phyloP scores from a whole-genome alignment of 768 basidiomycete genomes.

The Mycena venus region DNA sequence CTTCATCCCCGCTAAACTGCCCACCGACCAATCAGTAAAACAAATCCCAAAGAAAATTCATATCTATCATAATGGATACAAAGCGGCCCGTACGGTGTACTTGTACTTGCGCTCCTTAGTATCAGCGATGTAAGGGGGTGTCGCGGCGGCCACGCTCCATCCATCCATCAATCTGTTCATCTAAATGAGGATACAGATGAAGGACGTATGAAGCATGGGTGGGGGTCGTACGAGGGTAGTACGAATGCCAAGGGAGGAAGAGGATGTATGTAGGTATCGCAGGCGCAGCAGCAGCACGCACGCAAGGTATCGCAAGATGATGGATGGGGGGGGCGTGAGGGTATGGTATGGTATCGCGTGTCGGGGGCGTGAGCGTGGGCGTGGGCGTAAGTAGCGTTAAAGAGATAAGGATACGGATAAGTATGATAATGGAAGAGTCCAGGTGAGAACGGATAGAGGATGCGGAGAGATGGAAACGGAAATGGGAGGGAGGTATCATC shows the following conservation, averaged over 20 bases:
- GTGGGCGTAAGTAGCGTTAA: neutral
- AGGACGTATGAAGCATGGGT: neutral
- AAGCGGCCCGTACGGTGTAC: neutral
- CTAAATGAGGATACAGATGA: too few species aligned
- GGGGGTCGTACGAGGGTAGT: neutral
- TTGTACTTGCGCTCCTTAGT: neutral
- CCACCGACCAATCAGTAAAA: neutral
- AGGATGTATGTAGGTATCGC: constrained; percentile 18
- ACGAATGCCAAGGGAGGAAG: neutral
- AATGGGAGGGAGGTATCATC: constrained; percentile 28
- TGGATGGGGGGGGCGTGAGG: constrained; percentile 11
- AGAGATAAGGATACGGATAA: constrained; percentile 33
- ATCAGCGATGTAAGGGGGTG: neutral
- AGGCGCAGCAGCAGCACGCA: constrained; percentile 9
- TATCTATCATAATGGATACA: constrained; percentile 23
- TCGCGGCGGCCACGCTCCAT: neutral
- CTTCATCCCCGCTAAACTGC: too few species aligned
- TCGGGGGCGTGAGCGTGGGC: neutral
- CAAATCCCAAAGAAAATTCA: constrained; percentile 18
- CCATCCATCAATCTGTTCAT: too few species aligned
- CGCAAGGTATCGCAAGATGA: constrained; percentile 23
- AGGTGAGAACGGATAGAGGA: neutral
- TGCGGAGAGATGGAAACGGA: neutral
- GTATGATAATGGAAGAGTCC: constrained; percentile 14
- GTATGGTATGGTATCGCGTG: constrained; percentile 4